Evolutionary conservation across 192 early-diverging fungal species (phyloP), one percentile per base, ranked within the genome.

Genomic region (Podila minutissima): DNA sequence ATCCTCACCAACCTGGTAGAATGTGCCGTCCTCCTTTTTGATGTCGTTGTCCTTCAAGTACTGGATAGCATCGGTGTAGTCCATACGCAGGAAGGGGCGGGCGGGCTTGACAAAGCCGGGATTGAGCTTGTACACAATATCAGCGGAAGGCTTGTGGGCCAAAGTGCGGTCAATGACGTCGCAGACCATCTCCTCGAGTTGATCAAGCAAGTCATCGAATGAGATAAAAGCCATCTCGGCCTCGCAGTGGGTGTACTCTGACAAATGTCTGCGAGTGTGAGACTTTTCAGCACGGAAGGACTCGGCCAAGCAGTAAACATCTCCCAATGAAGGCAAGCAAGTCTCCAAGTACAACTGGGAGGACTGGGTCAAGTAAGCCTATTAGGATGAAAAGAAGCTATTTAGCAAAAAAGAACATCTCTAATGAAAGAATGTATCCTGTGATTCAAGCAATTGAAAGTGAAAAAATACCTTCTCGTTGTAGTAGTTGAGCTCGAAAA

Each of bases 321-420:
- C 97, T 59, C 98, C 98, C 75, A 99, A 82, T 15, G 97, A 92
- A 58, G 98, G 95, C 62, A 99, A 88, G 66, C 91, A 93, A 5
- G 98, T 98, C 84, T 99, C 98, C 51, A 99, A 88, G 79, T 99
- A 99, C 67, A 99, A 91, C 87, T 99, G 98, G 51, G 97, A 98
- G 31, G 95, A 96, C 88, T 99, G 98, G 5, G 98, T 99, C 83
- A 99, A 89, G 83, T 97, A 99, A 10, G 97, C 97, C 84, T 90
- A 73, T 51, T 17, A 7, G 24, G 24, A 10, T 24, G 67, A 35
- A 48, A 4, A 22, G 61, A 68, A 13, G 53, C 33, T n/a, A 26
- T 46, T 59, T 64, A 61, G 17, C 5, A 29, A 29, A 32, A 20
- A 57, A 69, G 12, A 64, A 41, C 8, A 37, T 15, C 41, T 15